phyloP scores from a whole-genome alignment of 345 rosid species.

The Ceriops zippeliana region DNA sequence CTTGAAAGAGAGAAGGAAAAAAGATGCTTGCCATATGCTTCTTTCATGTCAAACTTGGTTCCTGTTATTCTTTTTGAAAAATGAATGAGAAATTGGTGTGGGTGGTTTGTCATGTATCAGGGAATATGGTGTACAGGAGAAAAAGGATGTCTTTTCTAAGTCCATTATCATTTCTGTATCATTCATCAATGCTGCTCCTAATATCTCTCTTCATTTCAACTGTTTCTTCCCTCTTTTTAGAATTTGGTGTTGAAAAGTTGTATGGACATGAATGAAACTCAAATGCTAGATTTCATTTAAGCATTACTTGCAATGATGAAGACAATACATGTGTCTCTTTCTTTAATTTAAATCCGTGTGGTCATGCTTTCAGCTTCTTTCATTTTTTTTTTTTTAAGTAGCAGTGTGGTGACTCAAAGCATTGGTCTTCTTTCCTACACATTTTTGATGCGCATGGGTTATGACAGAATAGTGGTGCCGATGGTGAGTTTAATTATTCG shows the following conservation, averaged over 20 bases:
- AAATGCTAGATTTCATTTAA: background rate
- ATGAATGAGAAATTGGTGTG: too few relatives aligned
- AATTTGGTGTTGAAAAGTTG: too few relatives aligned
- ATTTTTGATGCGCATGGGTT: slow-evolving; percentile 64
- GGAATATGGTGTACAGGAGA: too few relatives aligned
- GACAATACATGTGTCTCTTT: background rate
- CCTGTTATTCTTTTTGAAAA: too few relatives aligned
- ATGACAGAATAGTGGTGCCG: slow-evolving; percentile 89
- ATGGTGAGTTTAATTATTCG: slow-evolving; percentile 56
- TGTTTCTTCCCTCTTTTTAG: background rate
- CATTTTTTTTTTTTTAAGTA: slow-evolving; percentile 10
- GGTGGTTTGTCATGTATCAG: too few relatives aligned
- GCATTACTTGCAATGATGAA: background rate
- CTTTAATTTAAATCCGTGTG: background rate
- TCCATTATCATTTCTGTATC: background rate
- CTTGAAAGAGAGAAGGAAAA: too few relatives aligned
- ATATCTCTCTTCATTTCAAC: background rate
- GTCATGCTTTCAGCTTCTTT: background rate
- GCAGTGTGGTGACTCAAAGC: slow-evolving; percentile 68
- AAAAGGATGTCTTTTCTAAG: too few relatives aligned
- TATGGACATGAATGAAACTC: background rate
- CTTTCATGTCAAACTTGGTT: too few relatives aligned
- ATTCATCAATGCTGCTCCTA: background rate
- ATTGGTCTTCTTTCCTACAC: slow-evolving; percentile 89
- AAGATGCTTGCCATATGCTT: too few relatives aligned